Base-by-base conservation (phyloP, 2,329 filamentous ascomycete species). In the Fusarium oxysporum region DNA sequence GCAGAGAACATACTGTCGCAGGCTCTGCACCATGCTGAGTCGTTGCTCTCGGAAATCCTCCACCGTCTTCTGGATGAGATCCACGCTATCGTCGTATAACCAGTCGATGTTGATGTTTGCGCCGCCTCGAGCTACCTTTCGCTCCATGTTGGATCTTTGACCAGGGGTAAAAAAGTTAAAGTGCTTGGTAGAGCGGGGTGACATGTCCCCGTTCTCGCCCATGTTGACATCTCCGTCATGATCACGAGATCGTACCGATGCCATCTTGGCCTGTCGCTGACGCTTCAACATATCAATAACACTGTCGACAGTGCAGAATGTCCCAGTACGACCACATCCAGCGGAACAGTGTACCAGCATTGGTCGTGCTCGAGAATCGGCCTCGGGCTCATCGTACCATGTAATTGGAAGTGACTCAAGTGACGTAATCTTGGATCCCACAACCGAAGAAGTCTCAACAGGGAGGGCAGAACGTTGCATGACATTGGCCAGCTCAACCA, bases 241-340 rank as follows among this genome's bases (percentile, higher is more conserved):
- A 48, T 81, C 78, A 40, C 68, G 70, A 14, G 64, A 55, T 17
- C 61, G 60, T 19, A 64, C 64, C 6, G 68, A 71, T 1, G 73
- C 73, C 30, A 76, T 72, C 41, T 81, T 82, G 13, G 80, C 80
- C 57, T 85, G 81, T 37, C 85, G 88, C 81, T 97, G 95, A n/a
- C 93, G 91, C 84, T 97, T 97, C 68, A 99, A 85, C 93, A 98
- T 97, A 82, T 98, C 95, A 63, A 98, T 92, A 13, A 98, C 96
- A 43, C 92, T 96, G 80, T 98, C 96, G 21, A 98, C 95, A 0
- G 96, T 97, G 81, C 96, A 98, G 79, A 98, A 99, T 0, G 96
- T 96, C 7, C 96, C 96, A 0, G 96, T 99, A 19, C 96, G 92
- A 1, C 96, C 96, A 82, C 96, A 99, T 0, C 96, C 96, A 8